Evolutionary conservation across 495 filamentous ascomycete species (phyloP).

Genomic region (Trichoderma asperelloides): DNA sequence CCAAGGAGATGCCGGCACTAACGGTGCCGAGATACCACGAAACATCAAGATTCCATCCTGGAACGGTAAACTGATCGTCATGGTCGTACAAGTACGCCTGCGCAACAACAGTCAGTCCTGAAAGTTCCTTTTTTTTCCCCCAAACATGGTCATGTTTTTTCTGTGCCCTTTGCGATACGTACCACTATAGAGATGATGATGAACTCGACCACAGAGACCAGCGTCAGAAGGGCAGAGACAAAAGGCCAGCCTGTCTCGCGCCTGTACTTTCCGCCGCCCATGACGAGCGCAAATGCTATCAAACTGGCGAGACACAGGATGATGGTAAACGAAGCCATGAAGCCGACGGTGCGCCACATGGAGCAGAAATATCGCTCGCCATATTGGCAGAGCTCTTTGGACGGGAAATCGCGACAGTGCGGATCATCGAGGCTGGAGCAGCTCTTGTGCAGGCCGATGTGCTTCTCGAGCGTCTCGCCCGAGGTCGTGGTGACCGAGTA

Average conservation of each 20-base stretch:
- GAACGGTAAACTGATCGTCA: conserved; percentile 73
- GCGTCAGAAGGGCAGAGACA: conserved; percentile 50
- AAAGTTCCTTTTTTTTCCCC: too few species aligned
- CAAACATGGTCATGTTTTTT: too few species aligned
- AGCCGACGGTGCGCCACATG: conserved; percentile 83
- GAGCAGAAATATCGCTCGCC: conserved; percentile 79
- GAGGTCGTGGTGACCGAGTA: conserved; percentile 51
- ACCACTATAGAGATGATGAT: conserved; percentile 72
- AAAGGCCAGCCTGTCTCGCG: conserved; percentile 72
- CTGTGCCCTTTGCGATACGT: too few species aligned
- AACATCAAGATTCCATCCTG: conserved; percentile 71
- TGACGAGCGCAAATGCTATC: conserved; percentile 63
- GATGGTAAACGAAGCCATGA: conserved; percentile 73
- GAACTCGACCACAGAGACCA: conserved; percentile 55
- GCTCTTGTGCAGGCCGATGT: conserved; percentile 68
- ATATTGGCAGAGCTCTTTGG: conserved; percentile 49
- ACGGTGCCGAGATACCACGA: conserved; percentile 70
- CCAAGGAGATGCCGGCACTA: conserved; percentile 56
- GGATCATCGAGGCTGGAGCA: conserved; percentile 48
- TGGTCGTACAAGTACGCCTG: conserved; percentile 78
- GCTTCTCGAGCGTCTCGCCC: conserved; percentile 50
- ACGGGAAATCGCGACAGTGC: conserved; percentile 46
- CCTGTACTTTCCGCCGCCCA: conserved; percentile 67
- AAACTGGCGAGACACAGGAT: conserved; percentile 67
- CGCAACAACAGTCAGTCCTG: conserved; percentile 7